A percentile compares a stretch with the other conserved stretches of the same genome.
Evolutionary conservation across 805 yeast genomes (phyloP).

Genomic region (Lachancea lanzarotensis): DNA sequence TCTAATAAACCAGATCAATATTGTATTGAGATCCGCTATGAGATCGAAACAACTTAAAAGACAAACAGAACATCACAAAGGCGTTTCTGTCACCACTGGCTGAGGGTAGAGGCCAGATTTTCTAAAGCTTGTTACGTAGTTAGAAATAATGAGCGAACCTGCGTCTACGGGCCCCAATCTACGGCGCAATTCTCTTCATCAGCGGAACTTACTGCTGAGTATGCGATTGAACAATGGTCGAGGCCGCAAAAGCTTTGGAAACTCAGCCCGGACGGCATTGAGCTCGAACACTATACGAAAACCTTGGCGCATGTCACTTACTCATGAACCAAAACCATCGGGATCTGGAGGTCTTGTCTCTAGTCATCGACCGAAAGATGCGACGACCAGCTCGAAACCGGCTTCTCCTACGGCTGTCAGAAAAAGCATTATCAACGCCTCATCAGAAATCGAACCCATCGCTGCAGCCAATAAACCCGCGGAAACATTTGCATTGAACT

Average conservation of each 20-base stretch:
- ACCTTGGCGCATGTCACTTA: conserved; percentile 5
- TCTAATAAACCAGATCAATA: no score
- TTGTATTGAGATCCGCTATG: no score
- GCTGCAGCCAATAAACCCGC: background rate
- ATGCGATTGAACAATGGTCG: conserved; percentile 19
- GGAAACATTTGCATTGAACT: conserved; percentile 2
- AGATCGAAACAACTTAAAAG: no score
- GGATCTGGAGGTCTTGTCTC: background rate
- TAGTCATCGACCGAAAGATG: background rate
- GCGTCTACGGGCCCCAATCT: conserved; percentile 10
- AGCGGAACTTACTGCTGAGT: conserved; percentile 20
- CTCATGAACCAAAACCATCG: background rate
- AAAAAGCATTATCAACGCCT: background rate
- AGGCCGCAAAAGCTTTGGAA: conserved; percentile 7
- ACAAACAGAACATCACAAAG: no score
- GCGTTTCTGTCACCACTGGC: background rate
- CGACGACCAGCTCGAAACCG: background rate
- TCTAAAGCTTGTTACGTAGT: background rate
- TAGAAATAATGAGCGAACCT: conserved; percentile 1
- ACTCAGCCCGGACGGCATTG: background rate
- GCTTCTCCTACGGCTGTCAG: conserved; percentile 1
- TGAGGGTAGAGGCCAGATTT: background rate
- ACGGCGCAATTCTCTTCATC: conserved; percentile 20
- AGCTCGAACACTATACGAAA: background rate
- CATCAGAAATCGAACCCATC: background rate